Evolutionary conservation across 768 basidiomycete genomes (phyloP).

Genomic region (Tulasnella sp.): DNA sequence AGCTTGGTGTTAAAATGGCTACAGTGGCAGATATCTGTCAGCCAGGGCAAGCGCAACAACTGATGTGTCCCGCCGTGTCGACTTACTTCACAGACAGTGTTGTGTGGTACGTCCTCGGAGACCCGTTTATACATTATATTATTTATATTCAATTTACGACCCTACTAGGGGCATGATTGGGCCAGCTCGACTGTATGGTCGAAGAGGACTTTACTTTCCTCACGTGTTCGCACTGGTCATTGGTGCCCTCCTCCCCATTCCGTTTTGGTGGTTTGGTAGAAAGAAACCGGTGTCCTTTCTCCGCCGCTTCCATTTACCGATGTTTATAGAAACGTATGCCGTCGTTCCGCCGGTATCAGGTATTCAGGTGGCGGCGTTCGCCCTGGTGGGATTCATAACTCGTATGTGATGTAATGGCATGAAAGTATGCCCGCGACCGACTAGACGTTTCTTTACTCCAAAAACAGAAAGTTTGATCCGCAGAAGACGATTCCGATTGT

Average conservation of each 20-base stretch:
- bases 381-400: background rate
- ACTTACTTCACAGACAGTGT: background rate
- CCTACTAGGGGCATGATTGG: conserved; percentile 33
- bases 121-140: background rate
- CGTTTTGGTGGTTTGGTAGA: conserved; percentile 25
- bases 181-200: conserved; percentile 31
- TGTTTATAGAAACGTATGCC: conserved; percentile 29
- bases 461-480: background rate
- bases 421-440: background rate
- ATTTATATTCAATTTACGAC: background rate
- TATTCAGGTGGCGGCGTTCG: background rate
- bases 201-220: conserved; percentile 28
- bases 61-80: background rate
- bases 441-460: background rate
- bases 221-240: conserved; percentile 30
- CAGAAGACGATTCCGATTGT: background rate
- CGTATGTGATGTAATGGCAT: background rate
- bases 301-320: conserved; percentile 25
- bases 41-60: background rate
- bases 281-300: conserved; percentile 25
- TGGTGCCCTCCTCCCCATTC: conserved; percentile 32
- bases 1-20: background rate
- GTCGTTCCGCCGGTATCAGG: conserved; percentile 1
- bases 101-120: conserved; percentile 10
- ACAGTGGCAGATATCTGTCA: background rate